These are phyloP conservation scores for Ploettnerulaceae sp. DNA, from an alignment of 2,329 filamentous ascomycete species.

Conservation along the genomic window DNA sequence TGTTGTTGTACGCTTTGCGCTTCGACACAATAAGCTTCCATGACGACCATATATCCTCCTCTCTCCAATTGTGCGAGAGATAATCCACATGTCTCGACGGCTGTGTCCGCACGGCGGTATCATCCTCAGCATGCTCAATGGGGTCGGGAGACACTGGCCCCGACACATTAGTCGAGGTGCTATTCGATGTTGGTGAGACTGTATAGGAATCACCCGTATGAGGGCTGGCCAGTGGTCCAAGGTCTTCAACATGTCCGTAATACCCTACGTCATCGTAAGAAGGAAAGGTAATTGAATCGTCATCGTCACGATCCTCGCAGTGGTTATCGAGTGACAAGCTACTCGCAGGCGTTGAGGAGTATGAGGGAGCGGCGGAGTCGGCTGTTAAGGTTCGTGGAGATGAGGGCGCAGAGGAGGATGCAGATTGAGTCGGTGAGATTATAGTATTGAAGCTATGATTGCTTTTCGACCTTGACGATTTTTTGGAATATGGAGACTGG, in stretches of 20 bases:
- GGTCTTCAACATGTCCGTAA: slow-evolving; percentile 38
- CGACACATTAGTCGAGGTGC: slow-evolving; percentile 46
- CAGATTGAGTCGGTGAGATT: slow-evolving; percentile 26
- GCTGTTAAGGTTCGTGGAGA: slow-evolving; percentile 49
- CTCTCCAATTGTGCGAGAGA: slow-evolving; percentile 87
- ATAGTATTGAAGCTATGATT: slow-evolving; percentile 26
- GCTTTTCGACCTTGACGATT: slow-evolving; percentile 41
- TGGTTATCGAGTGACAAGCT: slow-evolving; percentile 76
- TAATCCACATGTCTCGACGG: slow-evolving; percentile 88
- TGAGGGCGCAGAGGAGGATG: slow-evolving; percentile 49
- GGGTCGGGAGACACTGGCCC: slow-evolving; percentile 32
- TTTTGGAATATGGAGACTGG: slow-evolving; percentile 44
- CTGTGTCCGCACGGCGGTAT: slow-evolving; percentile 48
- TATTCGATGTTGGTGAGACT: slow-evolving; percentile 58
- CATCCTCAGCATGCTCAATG: slow-evolving; percentile 44
- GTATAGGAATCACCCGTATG: slow-evolving; percentile 50
- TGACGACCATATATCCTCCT: slow-evolving; percentile 96
- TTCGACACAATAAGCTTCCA: slow-evolving; percentile 90
- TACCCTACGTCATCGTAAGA: slow-evolving; percentile 38
- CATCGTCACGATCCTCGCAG: slow-evolving; percentile 86
- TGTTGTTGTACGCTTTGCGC: slow-evolving; percentile 72
- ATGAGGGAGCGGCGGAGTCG: slow-evolving; percentile 51
- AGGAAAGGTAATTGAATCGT: slow-evolving; percentile 50
- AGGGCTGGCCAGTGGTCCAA: slow-evolving; percentile 48
- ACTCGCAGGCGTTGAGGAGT: slow-evolving; percentile 58